Conservation (phyloP, 2,329 filamentous ascomycete species). For the Fusarium ambrosium region DNA sequence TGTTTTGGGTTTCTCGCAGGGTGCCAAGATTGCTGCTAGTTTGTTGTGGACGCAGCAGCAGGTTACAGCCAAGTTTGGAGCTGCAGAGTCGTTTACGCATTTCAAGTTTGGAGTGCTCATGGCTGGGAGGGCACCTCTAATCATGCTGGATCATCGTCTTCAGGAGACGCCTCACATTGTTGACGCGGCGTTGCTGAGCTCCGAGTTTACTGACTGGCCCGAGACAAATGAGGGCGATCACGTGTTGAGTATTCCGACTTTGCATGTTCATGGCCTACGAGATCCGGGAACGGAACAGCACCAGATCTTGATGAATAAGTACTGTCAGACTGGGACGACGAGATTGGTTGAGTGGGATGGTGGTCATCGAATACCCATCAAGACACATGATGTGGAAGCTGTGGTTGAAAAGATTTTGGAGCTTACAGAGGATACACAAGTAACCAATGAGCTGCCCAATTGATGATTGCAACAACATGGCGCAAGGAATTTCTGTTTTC, state of each 20-base stretch:
- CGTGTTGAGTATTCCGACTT: constrained; percentile 50
- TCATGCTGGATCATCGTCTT: constrained; percentile 56
- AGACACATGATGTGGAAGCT: constrained; percentile 72
- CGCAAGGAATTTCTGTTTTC: background rate
- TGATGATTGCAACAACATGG: background rate
- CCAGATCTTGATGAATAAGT: constrained; percentile 65
- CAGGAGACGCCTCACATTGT: constrained; percentile 64
- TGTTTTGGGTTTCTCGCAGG: constrained; percentile 76
- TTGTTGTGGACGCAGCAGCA: constrained; percentile 74
- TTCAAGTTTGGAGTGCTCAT: constrained; percentile 56
- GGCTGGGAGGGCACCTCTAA: constrained; percentile 51
- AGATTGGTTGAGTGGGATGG: constrained; percentile 80
- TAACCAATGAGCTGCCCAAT: constrained; percentile 12
- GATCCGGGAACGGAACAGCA: constrained; percentile 73
- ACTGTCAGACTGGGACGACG: constrained; percentile 68
- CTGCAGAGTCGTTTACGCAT: constrained; percentile 31
- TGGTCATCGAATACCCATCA: constrained; percentile 78
- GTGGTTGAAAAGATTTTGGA: constrained; percentile 46
- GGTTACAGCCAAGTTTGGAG: constrained; percentile 54
- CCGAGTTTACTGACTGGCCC: constrained; percentile 55
- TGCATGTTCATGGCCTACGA: constrained; percentile 61
- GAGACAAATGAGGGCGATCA: constrained; percentile 60
- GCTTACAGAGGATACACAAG: constrained; percentile 33
- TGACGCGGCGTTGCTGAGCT: constrained; percentile 39
- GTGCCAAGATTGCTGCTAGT: constrained; percentile 72